Conservation (phyloP, 768 basidiomycete species). For the Hericium coralloides region DNA sequence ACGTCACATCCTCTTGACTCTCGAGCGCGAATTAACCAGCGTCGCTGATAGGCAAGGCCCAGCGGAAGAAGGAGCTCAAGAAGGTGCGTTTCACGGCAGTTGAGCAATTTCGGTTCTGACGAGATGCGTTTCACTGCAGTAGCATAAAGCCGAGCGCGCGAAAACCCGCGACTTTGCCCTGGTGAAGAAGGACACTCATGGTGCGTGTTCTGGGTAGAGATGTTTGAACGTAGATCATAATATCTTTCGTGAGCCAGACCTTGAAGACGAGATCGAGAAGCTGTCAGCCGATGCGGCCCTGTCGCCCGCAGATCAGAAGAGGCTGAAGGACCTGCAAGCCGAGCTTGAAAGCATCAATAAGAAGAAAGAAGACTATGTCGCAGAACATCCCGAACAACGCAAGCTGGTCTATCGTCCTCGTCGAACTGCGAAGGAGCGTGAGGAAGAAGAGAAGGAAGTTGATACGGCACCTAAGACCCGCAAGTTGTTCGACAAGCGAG, state of each 20-base stretch:
- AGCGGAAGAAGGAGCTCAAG: conserved; percentile 90
- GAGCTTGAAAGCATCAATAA: conserved; percentile 76
- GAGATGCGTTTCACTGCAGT: conserved; percentile 30
- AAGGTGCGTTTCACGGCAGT: conserved; percentile 46
- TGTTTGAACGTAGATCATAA: not conserved
- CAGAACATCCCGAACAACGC: conserved; percentile 88
- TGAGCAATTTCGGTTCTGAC: not conserved
- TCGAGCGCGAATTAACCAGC: too few species aligned
- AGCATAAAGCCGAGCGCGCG: conserved; percentile 84
- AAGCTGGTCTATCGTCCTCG: conserved; percentile 67
- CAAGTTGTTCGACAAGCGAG: conserved; percentile 74
- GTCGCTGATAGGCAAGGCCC: conserved; percentile 65
- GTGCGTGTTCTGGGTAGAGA: conserved; percentile 28
- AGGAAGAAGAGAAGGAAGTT: conserved; percentile 31
- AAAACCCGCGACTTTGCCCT: conserved; percentile 84
- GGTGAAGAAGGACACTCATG: conserved; percentile 89
- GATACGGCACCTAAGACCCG: conserved; percentile 38
- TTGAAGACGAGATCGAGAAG: conserved; percentile 72
- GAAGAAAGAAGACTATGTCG: conserved; percentile 88
- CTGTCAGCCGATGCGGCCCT: conserved; percentile 42
- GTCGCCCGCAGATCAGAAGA: conserved; percentile 48
- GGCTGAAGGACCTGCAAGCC: conserved; percentile 59
- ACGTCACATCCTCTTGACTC: conserved; percentile 24
- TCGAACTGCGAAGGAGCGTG: conserved; percentile 31
- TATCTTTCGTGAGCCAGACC: conserved; percentile 34